Conservation (phyloP, 2,329 filamentous ascomycete genomes). For the Neonectria punicea region DNA sequence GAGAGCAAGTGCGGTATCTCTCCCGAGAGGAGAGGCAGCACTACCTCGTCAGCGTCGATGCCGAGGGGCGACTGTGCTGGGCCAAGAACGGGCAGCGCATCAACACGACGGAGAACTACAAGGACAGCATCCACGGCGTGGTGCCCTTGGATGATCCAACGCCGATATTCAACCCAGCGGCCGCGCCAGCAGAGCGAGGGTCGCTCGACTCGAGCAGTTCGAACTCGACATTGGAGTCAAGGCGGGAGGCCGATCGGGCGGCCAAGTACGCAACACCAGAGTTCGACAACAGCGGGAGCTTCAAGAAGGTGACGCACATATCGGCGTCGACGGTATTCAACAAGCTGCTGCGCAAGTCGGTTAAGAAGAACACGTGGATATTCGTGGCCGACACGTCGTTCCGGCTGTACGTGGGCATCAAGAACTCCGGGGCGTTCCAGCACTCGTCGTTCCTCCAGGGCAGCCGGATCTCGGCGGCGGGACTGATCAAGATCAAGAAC, state of each 20-base stretch:
- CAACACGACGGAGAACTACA: conserved; percentile 79
- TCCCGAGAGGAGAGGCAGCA: conserved; percentile 82
- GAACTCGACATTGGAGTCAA: conserved; percentile 55
- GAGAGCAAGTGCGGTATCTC: conserved; percentile 85
- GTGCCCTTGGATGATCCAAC: conserved; percentile 70
- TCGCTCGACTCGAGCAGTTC: conserved; percentile 45
- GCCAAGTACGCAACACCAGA: conserved; percentile 74
- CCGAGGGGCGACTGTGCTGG: conserved; percentile 82
- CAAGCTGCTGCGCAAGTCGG: conserved; percentile 79
- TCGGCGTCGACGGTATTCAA: conserved; percentile 80
- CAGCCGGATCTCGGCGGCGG: conserved; percentile 82
- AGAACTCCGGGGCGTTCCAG: conserved; percentile 87
- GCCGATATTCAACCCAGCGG: conserved; percentile 58
- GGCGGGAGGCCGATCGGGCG: conserved; percentile 67
- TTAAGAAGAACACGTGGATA: conserved; percentile 92
- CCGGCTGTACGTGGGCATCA: conserved; percentile 89
- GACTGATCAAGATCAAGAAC: conserved; percentile 85
- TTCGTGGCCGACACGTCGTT: conserved; percentile 90
- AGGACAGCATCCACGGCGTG: conserved; percentile 82
- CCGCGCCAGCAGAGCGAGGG: conserved; percentile 25
- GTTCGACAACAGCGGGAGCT: conserved; percentile 68
- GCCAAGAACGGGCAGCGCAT: conserved; percentile 83
- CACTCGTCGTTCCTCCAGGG: conserved; percentile 91
- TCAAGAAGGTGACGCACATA: conserved; percentile 67
- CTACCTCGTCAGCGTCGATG: conserved; percentile 82